Evolutionary conservation across 1,139 yeast species (phyloP).

Genomic region (Spencermartinsiella ligniputridi): DNA sequence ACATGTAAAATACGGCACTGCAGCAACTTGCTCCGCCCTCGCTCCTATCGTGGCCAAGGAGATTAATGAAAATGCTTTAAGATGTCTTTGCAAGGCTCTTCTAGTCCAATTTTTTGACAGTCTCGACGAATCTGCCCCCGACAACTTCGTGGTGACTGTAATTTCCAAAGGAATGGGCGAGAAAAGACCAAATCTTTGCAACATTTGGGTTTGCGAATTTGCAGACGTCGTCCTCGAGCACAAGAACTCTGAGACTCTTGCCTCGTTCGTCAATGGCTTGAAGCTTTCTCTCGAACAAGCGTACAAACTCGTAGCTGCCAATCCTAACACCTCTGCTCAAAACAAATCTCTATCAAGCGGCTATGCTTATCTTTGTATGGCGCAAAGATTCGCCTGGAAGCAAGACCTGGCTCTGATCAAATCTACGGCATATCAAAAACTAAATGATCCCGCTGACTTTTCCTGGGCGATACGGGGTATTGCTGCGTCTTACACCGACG

Average conservation of each 20-base stretch:
- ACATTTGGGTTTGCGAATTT: slow-evolving; percentile 61
- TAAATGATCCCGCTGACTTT: slow-evolving; percentile 23
- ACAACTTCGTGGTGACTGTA: slow-evolving; percentile 30
- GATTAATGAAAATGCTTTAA: slow-evolving; percentile 62
- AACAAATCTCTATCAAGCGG: slow-evolving; percentile 30
- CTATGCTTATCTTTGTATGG: slow-evolving; percentile 28
- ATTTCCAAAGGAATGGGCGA: slow-evolving; percentile 59
- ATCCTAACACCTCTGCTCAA: slow-evolving; percentile 30
- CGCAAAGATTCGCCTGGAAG: slow-evolving; percentile 5
- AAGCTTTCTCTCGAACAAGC: slow-evolving; percentile 33
- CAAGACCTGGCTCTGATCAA: slow-evolving; percentile 15
- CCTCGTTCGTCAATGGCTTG: slow-evolving; percentile 18
- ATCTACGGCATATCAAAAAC: slow-evolving; percentile 24
- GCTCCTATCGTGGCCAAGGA: slow-evolving; percentile 61
- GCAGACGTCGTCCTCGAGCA: slow-evolving; percentile 32
- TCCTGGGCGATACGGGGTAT: slow-evolving; percentile 27
- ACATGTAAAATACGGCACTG: background rate
- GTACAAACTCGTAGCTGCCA: slow-evolving; percentile 30
- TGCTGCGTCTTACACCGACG: slow-evolving; percentile 12
- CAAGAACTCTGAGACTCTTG: background rate
- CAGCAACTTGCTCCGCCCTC: slow-evolving; percentile 40
- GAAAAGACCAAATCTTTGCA: slow-evolving; percentile 57
- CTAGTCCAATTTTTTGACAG: slow-evolving; percentile 37
- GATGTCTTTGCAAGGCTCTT: slow-evolving; percentile 48
- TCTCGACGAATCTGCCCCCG: slow-evolving; percentile 6